Conservation (phyloP, 257 asterid species). For the Scutellaria barbata region DNA sequence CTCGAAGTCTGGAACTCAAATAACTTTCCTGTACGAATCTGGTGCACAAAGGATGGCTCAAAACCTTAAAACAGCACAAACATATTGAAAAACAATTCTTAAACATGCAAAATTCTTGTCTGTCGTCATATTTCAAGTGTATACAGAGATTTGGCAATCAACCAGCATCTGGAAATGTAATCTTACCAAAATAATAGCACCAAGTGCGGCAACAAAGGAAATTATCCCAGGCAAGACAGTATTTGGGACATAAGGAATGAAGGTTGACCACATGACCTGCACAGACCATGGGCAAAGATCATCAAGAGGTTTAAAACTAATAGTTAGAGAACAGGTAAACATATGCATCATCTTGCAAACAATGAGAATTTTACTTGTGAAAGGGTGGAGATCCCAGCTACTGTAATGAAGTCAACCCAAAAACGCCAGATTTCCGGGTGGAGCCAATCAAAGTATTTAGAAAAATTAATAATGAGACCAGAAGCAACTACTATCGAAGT, state of each 20-base stretch:
- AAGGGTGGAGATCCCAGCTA: slow-evolving; percentile 84
- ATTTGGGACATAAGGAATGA: slow-evolving; percentile 84
- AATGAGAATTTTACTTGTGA: slow-evolving; percentile 64
- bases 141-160: neutral
- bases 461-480: slow-evolving; percentile 74
- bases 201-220: slow-evolving; percentile 57
- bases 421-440: slow-evolving; percentile 69
- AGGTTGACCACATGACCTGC: slow-evolving; percentile 99
- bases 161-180: slow-evolving; percentile 18
- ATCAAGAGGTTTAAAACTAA: slow-evolving; percentile 17
- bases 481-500: slow-evolving; percentile 75
- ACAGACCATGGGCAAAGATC: slow-evolving; percentile 29
- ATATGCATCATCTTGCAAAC: slow-evolving; percentile 20
- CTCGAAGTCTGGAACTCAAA: neutral
- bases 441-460: slow-evolving; percentile 72
- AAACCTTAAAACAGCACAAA: neutral
- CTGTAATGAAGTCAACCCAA: slow-evolving; percentile 93
- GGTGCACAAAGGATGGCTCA: neutral
- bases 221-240: slow-evolving; percentile 77
- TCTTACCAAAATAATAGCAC: slow-evolving; percentile 77
- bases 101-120: neutral
- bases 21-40: neutral
- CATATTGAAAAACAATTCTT: neutral
- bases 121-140: neutral
- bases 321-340: neutral